Base-by-base conservation (phyloP, 2,329 filamentous ascomycete genomes). In the Epichloe glyceriae region DNA sequence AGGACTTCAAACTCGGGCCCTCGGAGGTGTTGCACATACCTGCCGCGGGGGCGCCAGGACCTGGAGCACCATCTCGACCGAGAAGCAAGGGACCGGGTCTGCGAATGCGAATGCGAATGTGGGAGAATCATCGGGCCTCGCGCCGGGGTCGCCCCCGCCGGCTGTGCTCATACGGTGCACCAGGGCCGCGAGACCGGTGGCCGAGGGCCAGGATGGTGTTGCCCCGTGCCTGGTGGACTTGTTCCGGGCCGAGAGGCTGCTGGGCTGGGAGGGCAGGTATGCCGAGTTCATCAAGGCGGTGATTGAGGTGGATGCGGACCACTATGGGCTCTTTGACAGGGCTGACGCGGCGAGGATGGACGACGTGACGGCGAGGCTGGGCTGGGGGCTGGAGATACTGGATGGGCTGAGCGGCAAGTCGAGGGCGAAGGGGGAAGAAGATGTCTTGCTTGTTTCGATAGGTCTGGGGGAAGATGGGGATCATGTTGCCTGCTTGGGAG, bases 271-370 rank as follows among this genome's bases (percentile, higher is more conserved):
- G 46, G 61, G 53, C n/a, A 54, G 52, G 11, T 53, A 58, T 37
- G 55, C 57, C 1, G 57, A 59, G 45, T 64, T 63, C 38, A 61
- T 64, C 56, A 60, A 56, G 52, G 60, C 60, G 3, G 54, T 58
- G 6, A 52, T 62, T 48, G 62, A 64, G 33, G 56, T 61, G 12
- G 55, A 62, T 26, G 54, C 60, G 8, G 47, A 61, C 20, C 62
- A 64, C 49, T 64, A 59, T 38, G 50, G 48, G n/a, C 39, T 64
- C 26, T 64, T 64, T 57, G 57, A 62, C 3, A 56, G 26, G 19
- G 33, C 11, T 2, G 20, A 47, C 12, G 17, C n/a, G 44, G 12
- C 15, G 15, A 20, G 53, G 54, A 50, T 57, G 12, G 44, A 55
- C 7, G 35, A 45, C 2, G 45, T 58, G 11, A 58, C 55, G 15